Percentiles rank a stretch among this genome's conserved stretches.
Conservation (phyloP, 108 stramenopile species). For the Seminavis robusta region DNA sequence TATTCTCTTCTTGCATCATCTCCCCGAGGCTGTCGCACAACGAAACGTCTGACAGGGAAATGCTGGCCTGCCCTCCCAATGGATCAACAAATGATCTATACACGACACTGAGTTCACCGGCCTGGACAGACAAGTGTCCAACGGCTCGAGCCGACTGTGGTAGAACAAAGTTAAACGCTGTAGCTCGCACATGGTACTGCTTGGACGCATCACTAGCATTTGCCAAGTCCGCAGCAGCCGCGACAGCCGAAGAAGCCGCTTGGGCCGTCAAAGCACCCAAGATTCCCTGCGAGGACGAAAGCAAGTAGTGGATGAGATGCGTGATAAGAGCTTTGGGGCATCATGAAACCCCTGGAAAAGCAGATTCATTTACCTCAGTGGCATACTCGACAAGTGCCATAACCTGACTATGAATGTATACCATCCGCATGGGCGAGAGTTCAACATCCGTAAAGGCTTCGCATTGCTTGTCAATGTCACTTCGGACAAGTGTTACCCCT, state of each 20-base stretch:
- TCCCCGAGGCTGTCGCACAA: slow-evolving; percentile 35
- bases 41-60: slow-evolving; percentile 47
- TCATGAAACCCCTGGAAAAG: too few relatives aligned
- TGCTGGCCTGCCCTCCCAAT: slow-evolving; percentile 42
- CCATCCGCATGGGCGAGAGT: slow-evolving; percentile 77
- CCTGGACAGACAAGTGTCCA: slow-evolving; percentile 43
- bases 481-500: slow-evolving; percentile 17
- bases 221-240: slow-evolving; percentile 70
- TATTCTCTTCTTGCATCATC: slow-evolving; percentile 50
- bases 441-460: slow-evolving; percentile 62
- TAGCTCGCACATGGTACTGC: slow-evolving; percentile 57
- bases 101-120: slow-evolving; percentile 50
- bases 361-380: too few relatives aligned
- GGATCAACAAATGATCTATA: slow-evolving; percentile 48
- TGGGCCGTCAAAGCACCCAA: slow-evolving; percentile 68
- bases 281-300: too few relatives aligned
- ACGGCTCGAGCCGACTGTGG: slow-evolving; percentile 63
- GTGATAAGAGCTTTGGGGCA: too few relatives aligned
- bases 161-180: slow-evolving; percentile 68
- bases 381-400: slow-evolving; percentile 76
- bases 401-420: slow-evolving; percentile 74
- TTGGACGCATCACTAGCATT: slow-evolving; percentile 48
- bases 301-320: too few relatives aligned
- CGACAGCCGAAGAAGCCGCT: slow-evolving; percentile 69
- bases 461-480: slow-evolving; percentile 25